These are phyloP conservation scores for Nothophaeocryptopus gaeumannii DNA, from an alignment of 2,329 filamentous ascomycete species.

Conservation along the genomic window DNA sequence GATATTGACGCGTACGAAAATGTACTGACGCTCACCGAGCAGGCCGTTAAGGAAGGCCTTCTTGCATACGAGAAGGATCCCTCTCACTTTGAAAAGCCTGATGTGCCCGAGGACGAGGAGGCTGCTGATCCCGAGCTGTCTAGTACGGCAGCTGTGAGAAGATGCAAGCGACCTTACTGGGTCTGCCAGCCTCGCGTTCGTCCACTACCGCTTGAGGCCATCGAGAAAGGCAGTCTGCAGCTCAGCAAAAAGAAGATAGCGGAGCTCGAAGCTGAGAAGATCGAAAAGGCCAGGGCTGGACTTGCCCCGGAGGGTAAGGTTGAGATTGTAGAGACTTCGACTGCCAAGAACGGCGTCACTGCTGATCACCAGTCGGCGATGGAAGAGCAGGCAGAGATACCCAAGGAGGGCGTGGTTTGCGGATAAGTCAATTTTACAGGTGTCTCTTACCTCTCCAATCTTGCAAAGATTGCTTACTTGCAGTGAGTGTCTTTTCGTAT, in stretches of 20 bases:
- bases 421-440: slow-evolving; percentile 28
- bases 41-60: slow-evolving; percentile 68
- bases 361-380: not conserved
- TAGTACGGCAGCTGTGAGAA: slow-evolving; percentile 60
- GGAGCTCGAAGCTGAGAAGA: slow-evolving; percentile 28
- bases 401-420: slow-evolving; percentile 46
- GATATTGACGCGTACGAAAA: slow-evolving; percentile 75
- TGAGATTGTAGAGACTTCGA: slow-evolving; percentile 15
- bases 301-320: slow-evolving; percentile 30
- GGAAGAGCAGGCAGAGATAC: slow-evolving; percentile 37
- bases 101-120: slow-evolving; percentile 21
- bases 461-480: no score
- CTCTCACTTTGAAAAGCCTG: slow-evolving; percentile 32
- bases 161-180: slow-evolving; percentile 83
- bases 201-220: slow-evolving; percentile 80
- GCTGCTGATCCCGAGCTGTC: slow-evolving; percentile 27
- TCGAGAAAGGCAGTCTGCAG: slow-evolving; percentile 36
- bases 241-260: slow-evolving; percentile 34
- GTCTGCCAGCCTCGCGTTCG: slow-evolving; percentile 83
- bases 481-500: no score
- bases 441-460: no score
- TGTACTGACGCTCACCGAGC: slow-evolving; percentile 72
- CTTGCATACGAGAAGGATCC: slow-evolving; percentile 59
- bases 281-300: slow-evolving; percentile 30
- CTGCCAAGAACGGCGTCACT: not conserved